Percentiles rank a stretch among this genome's conserved stretches.
These are phyloP conservation scores for Trametes sp. DNA, from an alignment of 1,284 basidiomycete species.

Conservation along the genomic window DNA sequence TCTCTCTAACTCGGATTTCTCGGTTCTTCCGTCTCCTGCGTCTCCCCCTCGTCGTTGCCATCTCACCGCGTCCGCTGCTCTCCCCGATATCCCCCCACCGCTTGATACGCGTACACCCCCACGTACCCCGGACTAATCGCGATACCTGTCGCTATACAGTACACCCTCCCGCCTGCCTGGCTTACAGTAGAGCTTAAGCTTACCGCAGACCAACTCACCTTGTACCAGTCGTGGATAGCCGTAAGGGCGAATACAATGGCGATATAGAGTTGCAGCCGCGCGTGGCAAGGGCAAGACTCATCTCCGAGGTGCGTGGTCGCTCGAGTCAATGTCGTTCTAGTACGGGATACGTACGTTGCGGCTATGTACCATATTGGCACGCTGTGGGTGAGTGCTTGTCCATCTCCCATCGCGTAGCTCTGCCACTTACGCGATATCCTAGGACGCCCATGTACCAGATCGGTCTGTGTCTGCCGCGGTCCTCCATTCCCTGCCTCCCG, in stretches of 20 bases:
- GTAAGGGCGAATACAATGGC: slow-evolving; percentile 29
- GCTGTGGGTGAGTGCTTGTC: slow-evolving; percentile 6
- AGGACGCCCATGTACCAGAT: slow-evolving; percentile 14
- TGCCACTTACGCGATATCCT: slow-evolving; percentile 12
- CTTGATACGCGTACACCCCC: slow-evolving; percentile 25
- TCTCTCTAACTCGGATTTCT: slow-evolving; percentile 12
- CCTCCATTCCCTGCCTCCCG: background rate
- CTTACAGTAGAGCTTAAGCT: slow-evolving; percentile 19
- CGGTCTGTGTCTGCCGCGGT: slow-evolving; percentile 15
- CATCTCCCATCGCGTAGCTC: background rate
- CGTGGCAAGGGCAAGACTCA: slow-evolving; percentile 8
- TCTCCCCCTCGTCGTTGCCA: slow-evolving; percentile 3
- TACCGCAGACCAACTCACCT: slow-evolving; percentile 23
- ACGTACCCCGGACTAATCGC: slow-evolving; percentile 34
- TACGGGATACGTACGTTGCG: background rate
- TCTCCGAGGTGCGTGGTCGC: slow-evolving; percentile 18
- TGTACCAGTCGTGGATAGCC: slow-evolving; percentile 27
- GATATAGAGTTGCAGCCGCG: slow-evolving; percentile 16
- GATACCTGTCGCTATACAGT: slow-evolving; percentile 32
- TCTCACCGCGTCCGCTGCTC: slow-evolving; percentile 22
- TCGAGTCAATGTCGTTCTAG: background rate
- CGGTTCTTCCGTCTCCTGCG: background rate
- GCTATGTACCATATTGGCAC: slow-evolving; percentile 14
- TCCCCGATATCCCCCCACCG: slow-evolving; percentile 15
- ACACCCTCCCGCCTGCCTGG: slow-evolving; percentile 14